phyloP scores from a whole-genome alignment of 129 eudicot genomes.

The Oenanthe sinensis region DNA sequence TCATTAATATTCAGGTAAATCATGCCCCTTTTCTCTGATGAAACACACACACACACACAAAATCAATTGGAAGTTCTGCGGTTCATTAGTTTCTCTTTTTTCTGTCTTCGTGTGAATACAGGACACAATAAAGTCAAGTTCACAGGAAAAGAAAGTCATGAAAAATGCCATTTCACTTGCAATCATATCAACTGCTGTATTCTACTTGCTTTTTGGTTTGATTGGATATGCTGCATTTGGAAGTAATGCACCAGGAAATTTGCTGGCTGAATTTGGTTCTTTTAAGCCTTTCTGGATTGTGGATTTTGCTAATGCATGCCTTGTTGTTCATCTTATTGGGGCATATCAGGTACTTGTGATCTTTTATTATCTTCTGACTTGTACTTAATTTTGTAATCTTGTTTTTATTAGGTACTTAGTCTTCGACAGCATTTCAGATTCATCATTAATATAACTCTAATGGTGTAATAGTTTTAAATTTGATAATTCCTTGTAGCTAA shows the following conservation, averaged over 20 bases:
- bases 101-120: neutral
- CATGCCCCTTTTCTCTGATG: neutral
- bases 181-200: conserved; percentile 18
- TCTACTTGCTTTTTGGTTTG: conserved; percentile 25
- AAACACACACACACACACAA: neutral
- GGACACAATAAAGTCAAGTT: conserved; percentile 31
- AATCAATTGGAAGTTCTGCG: neutral
- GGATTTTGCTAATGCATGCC: conserved; percentile 28
- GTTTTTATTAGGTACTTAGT: too few species aligned
- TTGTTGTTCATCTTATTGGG: conserved; percentile 22
- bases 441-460: too few species aligned
- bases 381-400: too few species aligned
- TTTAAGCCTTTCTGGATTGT: conserved; percentile 33
- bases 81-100: neutral
- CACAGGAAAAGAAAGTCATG: conserved; percentile 36
- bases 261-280: conserved; percentile 35
- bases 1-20: neutral
- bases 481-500: too few species aligned
- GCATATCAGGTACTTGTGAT: neutral
- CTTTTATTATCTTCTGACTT: neutral
- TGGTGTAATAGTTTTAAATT: too few species aligned
- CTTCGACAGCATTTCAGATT: too few species aligned
- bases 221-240: conserved; percentile 37
- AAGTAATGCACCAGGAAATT: conserved; percentile 23
- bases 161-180: conserved; percentile 26